Evolutionary conservation across 2,329 filamentous ascomycete genomes (phyloP), one percentile per base, ranked within the genome.

Genomic region (Cladosporium sp.): DNA sequence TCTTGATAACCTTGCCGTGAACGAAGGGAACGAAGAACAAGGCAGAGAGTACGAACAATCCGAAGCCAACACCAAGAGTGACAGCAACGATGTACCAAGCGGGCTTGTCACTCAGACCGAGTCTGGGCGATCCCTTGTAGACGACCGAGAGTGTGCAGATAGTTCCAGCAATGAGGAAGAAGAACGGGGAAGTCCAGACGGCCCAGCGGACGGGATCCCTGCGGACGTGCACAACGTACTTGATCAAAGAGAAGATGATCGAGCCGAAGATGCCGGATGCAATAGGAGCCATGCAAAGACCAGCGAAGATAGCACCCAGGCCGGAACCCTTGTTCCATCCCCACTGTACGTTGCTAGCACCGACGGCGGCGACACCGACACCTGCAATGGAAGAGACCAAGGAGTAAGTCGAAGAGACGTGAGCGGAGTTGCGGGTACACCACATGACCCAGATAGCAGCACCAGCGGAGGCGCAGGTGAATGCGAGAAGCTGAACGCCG

Each of bases 351-450:
- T 65, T 57, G 39, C 65, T 58, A 32, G 70, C 66, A 37, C 73
- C 67, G 24, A 84, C 80, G 28, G 83, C 78, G 9, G 81, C 83
- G 40, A 86, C 75, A 44, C 83, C 83, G 65, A 84, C 81, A 57
- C 83, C 83, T 54, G 84, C 74, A 32, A 86, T 77, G 61, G 81
- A 81, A 17, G 81, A 82, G 59, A 85, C 78, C 59, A 85, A 78
- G 15, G 82, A 83, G 68, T 85, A 82, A 1, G 83, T 86, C 4
- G 83, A 84, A 0, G 82, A 85, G 19, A 85, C 82, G 34, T 83
- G 83, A 61, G 84, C 75, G 28, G 81, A 82, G 61, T 80, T 66
- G 39, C 68, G 70, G 3, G 83, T 85, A 37, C 79, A 79, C 60
- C 83, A 68, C 59, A 82, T 83, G n/a, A 86, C 76, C 73, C 81